Base-by-base conservation (phyloP, 768 basidiomycete genomes). In the Udeniomyces megalosporus region DNA sequence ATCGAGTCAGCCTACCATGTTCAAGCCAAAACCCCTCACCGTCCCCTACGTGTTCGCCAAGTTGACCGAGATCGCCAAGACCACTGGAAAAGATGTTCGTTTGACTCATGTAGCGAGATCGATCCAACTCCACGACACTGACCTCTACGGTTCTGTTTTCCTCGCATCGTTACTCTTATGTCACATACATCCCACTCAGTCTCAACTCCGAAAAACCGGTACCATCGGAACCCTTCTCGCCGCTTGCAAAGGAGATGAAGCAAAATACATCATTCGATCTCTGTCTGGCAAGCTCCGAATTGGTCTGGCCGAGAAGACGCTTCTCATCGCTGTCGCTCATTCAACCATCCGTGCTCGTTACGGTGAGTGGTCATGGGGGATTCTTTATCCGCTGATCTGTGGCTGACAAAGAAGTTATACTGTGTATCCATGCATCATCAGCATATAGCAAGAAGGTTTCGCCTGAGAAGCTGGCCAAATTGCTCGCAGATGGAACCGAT, bases 241-340 rank as follows among this genome's bases (percentile, higher is more conserved):
- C 3, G 84, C 89, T 1, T 97, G 92, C 71, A 84, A 88, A 69
- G 88, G 83, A n/a, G 66, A 62, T 31, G 95, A 99, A 75, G 92
- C 95, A 26, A 97, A 96, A 71, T 99, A 92, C 72, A 87, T 97
- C 67, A 84, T 97, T 38, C 84, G 93, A 45, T 90, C 88, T 71
- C 76, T 96, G 66, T 92, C 96, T 75, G 95, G 95, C 64, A 99
- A 99, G 73, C 80, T 99, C 42, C 82, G 95, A 15, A 97, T 99
- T 70, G 89, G 95, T 46, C 86, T 96, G 70, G 95, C 95, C 7
- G 95, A 97, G 72, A 84, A 88, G 59, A 92, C 91, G 0, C 84
- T 95, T n/a, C 77, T 97, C 49, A 86, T 93, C 38, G 86, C 91
- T n/a, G 77, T 99, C 44, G 88, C 93, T 0, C 89, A 90, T 70